Percentiles rank a stretch among this genome's conserved stretches.
These are phyloP conservation scores for Candida michaelii DNA, from an alignment of 805 yeast species.

Conservation along the genomic window DNA sequence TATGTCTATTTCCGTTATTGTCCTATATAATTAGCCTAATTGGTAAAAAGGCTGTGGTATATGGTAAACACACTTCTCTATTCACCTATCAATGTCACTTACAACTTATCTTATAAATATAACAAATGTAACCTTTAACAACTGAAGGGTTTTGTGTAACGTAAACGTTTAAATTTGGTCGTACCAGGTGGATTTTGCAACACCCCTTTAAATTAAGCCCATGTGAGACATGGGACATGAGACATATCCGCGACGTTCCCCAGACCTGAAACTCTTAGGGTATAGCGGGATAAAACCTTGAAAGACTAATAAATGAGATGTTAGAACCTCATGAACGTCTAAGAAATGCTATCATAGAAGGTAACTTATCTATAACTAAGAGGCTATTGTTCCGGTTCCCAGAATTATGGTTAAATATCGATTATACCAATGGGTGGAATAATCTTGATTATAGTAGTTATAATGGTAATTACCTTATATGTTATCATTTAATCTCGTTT, in stretches of 20 bases:
- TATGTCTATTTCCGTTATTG: too few species aligned
- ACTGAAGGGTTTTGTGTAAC: not conserved
- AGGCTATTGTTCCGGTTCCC: conserved; percentile 40
- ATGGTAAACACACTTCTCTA: too few species aligned
- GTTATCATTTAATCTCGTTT: conserved; percentile 39
- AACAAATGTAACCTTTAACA: too few species aligned
- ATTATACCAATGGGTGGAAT: conserved; percentile 40
- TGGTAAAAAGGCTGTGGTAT: too few species aligned
- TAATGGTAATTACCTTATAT: conserved; percentile 41
- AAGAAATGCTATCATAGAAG: conserved; percentile 38
- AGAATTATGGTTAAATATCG: conserved; percentile 44
- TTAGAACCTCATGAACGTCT: conserved; percentile 37
- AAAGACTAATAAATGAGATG: conserved; percentile 24
- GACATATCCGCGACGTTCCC: conserved; percentile 3
- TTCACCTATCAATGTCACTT: too few species aligned
- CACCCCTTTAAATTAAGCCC: conserved; percentile 5
- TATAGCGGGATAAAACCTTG: not conserved
- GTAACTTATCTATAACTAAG: conserved; percentile 39
- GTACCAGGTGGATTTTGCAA: conserved; percentile 6
- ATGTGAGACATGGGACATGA: conserved; percentile 1
- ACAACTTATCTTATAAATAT: too few species aligned
- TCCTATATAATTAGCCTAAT: too few species aligned
- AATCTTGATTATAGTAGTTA: conserved; percentile 43
- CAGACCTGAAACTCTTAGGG: not conserved
- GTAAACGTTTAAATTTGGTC: not conserved